Base-by-base conservation (phyloP, 1,284 basidiomycete genomes). In the Pisolithus thermaeus region DNA sequence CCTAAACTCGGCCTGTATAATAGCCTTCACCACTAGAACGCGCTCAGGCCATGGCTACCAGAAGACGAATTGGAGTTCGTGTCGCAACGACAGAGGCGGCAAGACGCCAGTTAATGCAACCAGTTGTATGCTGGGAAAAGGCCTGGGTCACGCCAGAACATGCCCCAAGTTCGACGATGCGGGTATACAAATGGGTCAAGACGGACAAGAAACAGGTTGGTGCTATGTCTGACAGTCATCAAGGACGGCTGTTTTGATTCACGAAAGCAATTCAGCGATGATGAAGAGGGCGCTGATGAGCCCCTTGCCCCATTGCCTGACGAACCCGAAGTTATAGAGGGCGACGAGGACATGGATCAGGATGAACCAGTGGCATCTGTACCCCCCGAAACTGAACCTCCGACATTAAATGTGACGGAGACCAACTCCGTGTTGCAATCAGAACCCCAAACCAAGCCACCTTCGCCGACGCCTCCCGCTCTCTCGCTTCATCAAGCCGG, bases 101-200 rank as follows among this genome's bases (percentile, higher is more conserved):
- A 37, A 77, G 87, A 28, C 75, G 87, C 53, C 84, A 88, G 67
- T 73, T 90, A 20, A 90, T 90, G 85, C 83, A 86, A 60, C 87
- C 87, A 6, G 87, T 89, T 28, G 77, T 76, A 38, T 85, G 81
- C 56, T 90, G 86, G 87, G 87, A 89, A 67, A 86, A 83, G 68
- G 70, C 74, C 25, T 86, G 84, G 83, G 71, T 77, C 5, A 62
- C 73, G 20, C 78, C 82, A 37, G 81, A 82, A 52, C 73, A 72
- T 50, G 70, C 75, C 23, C 63, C 77, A 25, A 77, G 77, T 35
- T 77, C 85, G n/a, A 75, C 70, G 11, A 66, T 90, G 42, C 84
- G 80, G 59, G 73, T 88, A 20, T 80, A 74, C 62, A 83, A 81
- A 61, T 90, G 87, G 87, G 77, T 84, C 12, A 84, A 81, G 62